Evolutionary conservation across 2,329 filamentous ascomycete genomes (phyloP), one percentile per base, ranked within the genome.

Genomic region (Penicillium sp.): DNA sequence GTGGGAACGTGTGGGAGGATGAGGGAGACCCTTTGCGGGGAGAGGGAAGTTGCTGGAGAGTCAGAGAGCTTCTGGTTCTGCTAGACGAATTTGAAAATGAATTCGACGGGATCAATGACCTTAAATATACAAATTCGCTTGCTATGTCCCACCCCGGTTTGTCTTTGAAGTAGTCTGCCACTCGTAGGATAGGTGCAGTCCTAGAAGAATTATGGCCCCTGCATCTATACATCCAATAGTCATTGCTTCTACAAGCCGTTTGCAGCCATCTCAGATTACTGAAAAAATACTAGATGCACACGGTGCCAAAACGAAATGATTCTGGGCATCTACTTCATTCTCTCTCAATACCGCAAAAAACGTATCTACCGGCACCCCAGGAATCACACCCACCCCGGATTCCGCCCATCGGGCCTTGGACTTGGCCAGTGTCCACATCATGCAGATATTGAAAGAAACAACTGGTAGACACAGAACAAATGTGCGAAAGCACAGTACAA

Each of bases 1-100:
- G 25, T 27, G 25, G 25, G 5, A 27, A 8, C 9, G 25, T 8
- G 25, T 6, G 6, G 25, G 9, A 9, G 25, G 25, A 27, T 8
- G 25, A 7, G 25, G 25, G 20, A 22, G 2, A 4, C 20, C 20
- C 20, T 22, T 22, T 22, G 20, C 20, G 4, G 4, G 20, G 20
- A 22, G 2, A 6, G 7, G 9, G 25, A 28, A 28, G 27, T 14
- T 13, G 28, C 33, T 63, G 38, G 60, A 64, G 30, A 40, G 48
- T 30, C 53, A 61, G 33, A 57, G 4, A 20, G 20, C 38, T 24
- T 22, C 6, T 27, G 7, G 20, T 39, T 3, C 36, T 22, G 8
- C 13, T 6, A 8, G n/a, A 22, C 13, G 16, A 16, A 39, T 3
- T 20, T 39, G 3, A 14, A 20, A 7, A 14, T 13, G 10, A 20